These are phyloP conservation scores for Sphagnum fallax DNA, from an alignment of 228 moss, liverwort and hornwort species.

Conservation along the genomic window DNA sequence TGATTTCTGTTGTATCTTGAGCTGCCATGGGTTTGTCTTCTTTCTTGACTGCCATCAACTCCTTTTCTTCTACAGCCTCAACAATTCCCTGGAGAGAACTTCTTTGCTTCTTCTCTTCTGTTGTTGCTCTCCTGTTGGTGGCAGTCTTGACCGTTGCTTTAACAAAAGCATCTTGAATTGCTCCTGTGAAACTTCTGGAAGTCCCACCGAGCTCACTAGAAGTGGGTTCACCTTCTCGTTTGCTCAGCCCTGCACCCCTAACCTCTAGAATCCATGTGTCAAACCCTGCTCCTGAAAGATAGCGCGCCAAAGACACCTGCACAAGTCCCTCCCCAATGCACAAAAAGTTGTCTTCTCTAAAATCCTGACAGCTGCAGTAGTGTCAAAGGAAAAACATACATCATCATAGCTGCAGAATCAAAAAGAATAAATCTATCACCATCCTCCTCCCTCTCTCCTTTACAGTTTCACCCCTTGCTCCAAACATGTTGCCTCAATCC, in stretches of 20 bases:
- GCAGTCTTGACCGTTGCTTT: slow-evolving; percentile 37
- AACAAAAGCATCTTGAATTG: slow-evolving; percentile 29
- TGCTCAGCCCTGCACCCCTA: slow-evolving; percentile 77
- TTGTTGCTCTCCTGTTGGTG: slow-evolving; percentile 13
- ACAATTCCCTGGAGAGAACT: background rate
- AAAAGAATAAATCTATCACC: too few relatives aligned
- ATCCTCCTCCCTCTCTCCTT: too few relatives aligned
- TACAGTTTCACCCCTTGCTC: too few relatives aligned
- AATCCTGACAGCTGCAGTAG: too few relatives aligned
- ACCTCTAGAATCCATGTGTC: slow-evolving; percentile 90
- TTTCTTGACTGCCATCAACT: too few relatives aligned
- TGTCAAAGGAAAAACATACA: too few relatives aligned
- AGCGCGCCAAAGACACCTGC: slow-evolving; percentile 78
- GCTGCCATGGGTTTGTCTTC: too few relatives aligned
- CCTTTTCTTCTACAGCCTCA: background rate
- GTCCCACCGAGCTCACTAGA: slow-evolving; percentile 23
- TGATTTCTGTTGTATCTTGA: too few relatives aligned
- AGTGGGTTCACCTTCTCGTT: slow-evolving; percentile 54
- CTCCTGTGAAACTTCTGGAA: slow-evolving; percentile 22
- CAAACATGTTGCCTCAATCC: too few relatives aligned
- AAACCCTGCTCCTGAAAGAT: slow-evolving; percentile 65
- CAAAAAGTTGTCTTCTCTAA: too few relatives aligned
- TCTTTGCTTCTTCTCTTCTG: background rate
- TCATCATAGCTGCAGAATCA: too few relatives aligned
- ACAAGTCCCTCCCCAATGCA: background rate